A percentile compares a stretch with the other conserved stretches of the same genome.
Conservation (phyloP, 495 filamentous ascomycete species). For the Oidiodendron maius region DNA sequence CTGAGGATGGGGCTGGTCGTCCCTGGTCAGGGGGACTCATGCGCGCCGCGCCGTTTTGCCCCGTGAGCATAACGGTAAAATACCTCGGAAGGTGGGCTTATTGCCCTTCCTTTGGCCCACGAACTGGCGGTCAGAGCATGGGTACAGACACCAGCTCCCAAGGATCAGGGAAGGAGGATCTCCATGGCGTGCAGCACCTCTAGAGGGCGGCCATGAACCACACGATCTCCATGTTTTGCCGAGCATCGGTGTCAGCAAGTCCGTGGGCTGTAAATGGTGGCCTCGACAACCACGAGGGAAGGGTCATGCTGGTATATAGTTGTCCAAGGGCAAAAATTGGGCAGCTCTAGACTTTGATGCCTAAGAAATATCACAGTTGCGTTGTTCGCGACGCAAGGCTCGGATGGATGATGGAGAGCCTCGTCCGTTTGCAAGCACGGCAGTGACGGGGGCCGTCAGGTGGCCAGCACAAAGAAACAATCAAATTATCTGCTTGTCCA, state of each 20-base stretch:
- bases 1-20: too few relatives aligned
- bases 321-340: too few relatives aligned
- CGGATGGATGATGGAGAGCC: too few relatives aligned
- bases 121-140: constrained; percentile 26
- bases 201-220: constrained; percentile 22
- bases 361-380: constrained; percentile 21
- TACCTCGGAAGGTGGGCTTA: constrained; percentile 14
- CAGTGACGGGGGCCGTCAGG: neutral
- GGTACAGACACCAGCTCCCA: constrained; percentile 13
- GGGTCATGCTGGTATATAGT: too few relatives aligned
- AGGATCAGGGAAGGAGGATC: constrained; percentile 23
- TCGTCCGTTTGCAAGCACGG: constrained; percentile 19
- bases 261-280: too few relatives aligned
- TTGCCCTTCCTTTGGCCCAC: constrained; percentile 11
- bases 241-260: too few relatives aligned
- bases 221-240: too few relatives aligned
- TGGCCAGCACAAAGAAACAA: constrained; percentile 13
- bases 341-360: constrained; percentile 16
- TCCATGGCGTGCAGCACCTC: constrained; percentile 25
- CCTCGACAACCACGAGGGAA: too few relatives aligned
- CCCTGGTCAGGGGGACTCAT: constrained; percentile 9
- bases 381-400: constrained; percentile 12
- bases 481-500: constrained; percentile 5
- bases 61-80: constrained; percentile 14
- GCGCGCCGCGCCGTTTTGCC: constrained; percentile 5